These are phyloP conservation scores for Lipomyces orientalis DNA, from an alignment of 805 yeast species.

Conservation along the genomic window DNA sequence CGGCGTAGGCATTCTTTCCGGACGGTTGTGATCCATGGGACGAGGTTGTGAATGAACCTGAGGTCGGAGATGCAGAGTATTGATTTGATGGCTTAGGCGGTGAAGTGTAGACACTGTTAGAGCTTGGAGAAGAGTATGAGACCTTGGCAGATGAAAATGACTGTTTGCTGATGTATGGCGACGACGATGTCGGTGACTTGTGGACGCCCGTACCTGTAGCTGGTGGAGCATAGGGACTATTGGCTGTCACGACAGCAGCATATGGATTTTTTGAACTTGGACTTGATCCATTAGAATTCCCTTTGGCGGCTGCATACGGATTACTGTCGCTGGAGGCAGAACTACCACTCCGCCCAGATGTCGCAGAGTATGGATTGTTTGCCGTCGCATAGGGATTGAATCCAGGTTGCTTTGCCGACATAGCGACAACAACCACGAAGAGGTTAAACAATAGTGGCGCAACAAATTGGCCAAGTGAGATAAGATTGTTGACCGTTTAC, in stretches of 20 bases:
- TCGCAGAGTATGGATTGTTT: background rate
- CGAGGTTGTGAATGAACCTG: background rate
- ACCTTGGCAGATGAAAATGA: constrained; percentile 1
- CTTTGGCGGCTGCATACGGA: background rate
- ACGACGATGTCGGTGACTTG: background rate
- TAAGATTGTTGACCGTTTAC: background rate
- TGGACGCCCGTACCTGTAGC: background rate
- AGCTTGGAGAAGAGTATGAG: background rate
- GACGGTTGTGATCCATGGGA: background rate
- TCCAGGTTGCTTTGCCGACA: background rate
- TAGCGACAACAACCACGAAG: background rate
- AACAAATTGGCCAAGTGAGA: background rate
- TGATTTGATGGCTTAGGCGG: constrained; percentile 6
- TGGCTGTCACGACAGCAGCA: background rate
- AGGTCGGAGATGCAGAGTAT: constrained; percentile 3
- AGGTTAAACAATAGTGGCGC: background rate
- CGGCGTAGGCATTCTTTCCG: background rate
- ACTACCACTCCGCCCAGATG: background rate
- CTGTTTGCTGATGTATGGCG: background rate
- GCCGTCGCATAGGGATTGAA: constrained; percentile 4
- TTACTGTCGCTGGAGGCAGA: background rate
- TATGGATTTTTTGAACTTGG: constrained; percentile 5
- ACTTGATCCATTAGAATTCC: background rate
- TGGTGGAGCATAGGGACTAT: constrained; percentile 1
- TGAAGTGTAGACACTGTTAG: background rate